Base-by-base conservation (phyloP, 306 rosid species). In the Biancaea sappan region DNA sequence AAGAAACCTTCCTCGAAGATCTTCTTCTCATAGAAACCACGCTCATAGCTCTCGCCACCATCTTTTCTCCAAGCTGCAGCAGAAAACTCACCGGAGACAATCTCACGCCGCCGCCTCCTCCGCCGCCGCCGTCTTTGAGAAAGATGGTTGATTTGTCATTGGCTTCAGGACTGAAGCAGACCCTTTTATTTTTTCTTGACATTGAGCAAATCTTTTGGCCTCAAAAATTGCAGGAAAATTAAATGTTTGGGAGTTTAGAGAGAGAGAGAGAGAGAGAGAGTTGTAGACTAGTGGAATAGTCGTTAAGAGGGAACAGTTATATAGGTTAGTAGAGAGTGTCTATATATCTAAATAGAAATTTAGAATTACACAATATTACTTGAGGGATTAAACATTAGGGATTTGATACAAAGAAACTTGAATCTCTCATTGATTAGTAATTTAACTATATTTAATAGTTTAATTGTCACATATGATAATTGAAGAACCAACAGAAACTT, bases 151-250 rank as follows among this genome's bases (percentile, higher is more conserved):
- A 87, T 64, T 64, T 71, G 53, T 85, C 90, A 28, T 75, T 81
- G 28, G 79, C 85, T 47, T 89, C 91, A 46, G 90, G 89, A 79
- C 90, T 86, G 79, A 83, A 89, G 80, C 89, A 87, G 82, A 89
- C 92, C 60, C 92, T 78, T 76, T 68, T 82, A 54, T 81, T 78
- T 56, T 71, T 84, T 68, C 88, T 86, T 22, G 87, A 80, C 97
- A 92, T 89, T 43, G 26, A 51, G 64, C 40, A 19, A 14, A 38
- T 4, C 29, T 3, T 6, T 28, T 15, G 63, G 69, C 25, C 28
- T 31, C 14, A 13, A 25, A 25, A 15, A 3, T 15, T 11, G 53
- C 8, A 24, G 8, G 59, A 56, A 31, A 56, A 53, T 0, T 3
- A 26, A 38, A 2, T 43, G n/a, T 22, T 48, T 40, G 19, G 10